These are phyloP conservation scores for Paulownia fortunei DNA, from an alignment of 257 asterid species.

Conservation along the genomic window DNA sequence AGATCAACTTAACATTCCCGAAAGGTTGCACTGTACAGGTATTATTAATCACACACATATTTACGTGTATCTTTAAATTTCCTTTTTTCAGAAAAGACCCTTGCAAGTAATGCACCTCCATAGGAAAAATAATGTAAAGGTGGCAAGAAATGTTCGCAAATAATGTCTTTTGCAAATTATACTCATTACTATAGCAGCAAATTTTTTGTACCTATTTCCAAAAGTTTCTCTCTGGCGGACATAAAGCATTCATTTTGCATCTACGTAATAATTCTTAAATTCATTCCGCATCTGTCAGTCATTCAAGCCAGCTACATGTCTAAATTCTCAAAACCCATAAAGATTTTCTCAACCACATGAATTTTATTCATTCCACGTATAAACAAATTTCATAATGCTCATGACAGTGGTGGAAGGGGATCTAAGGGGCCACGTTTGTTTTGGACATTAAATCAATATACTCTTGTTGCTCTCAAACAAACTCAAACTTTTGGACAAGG, in stretches of 20 bases:
- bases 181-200: not conserved
- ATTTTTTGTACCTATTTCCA: not conserved
- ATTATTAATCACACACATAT: not conserved
- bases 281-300: not conserved
- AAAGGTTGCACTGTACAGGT: constrained; percentile 3
- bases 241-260: constrained; percentile 2
- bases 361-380: not conserved
- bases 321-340: not conserved
- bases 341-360: constrained; percentile 11
- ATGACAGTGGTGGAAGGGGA: not conserved
- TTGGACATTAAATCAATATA: not conserved
- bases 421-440: not conserved
- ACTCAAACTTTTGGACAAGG: not conserved
- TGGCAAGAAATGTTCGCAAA: not conserved
- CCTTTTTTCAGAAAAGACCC: not conserved
- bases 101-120: constrained; percentile 5
- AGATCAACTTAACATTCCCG: not conserved
- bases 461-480: not conserved
- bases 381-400: constrained; percentile 6
- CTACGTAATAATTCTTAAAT: not conserved
- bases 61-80: not conserved
- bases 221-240: not conserved
- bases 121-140: not conserved
- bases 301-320: constrained; percentile 10
- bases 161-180: not conserved